Conservation (phyloP, 1,284 basidiomycete genomes). For the Cryptococcus sp. region DNA sequence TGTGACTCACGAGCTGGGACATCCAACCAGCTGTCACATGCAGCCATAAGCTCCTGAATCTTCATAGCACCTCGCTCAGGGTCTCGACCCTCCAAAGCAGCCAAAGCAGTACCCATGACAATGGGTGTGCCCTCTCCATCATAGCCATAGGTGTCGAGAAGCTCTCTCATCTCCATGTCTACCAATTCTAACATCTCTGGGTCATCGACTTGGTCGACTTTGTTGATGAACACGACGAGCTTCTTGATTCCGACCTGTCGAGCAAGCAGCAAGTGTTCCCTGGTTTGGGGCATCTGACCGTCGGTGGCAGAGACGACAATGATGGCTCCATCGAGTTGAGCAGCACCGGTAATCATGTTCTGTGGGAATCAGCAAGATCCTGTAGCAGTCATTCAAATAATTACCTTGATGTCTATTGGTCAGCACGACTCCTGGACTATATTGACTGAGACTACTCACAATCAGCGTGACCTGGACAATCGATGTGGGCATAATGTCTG, state of each 20-base stretch:
- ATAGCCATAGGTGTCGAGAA: constrained; percentile 87
- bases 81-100: constrained; percentile 83
- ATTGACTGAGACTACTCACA: constrained; percentile 15
- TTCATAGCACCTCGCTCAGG: constrained; percentile 73
- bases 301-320: constrained; percentile 98
- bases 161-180: constrained; percentile 99
- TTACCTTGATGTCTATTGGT: constrained; percentile 24
- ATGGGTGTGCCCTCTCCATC: constrained; percentile 98
- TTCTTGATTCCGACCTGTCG: constrained; percentile 98
- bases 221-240: constrained; percentile 98
- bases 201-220: constrained; percentile 90
- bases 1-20: constrained; percentile 73
- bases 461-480: constrained; percentile 71
- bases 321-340: constrained; percentile 97
- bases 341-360: constrained; percentile 99
- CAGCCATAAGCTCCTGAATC: constrained; percentile 77
- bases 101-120: constrained; percentile 92
- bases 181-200: constrained; percentile 98
- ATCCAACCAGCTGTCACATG: constrained; percentile 94
- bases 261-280: constrained; percentile 95
- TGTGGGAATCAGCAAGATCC: constrained; percentile 31
- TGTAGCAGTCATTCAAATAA: neutral
- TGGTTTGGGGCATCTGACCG: constrained; percentile 99
- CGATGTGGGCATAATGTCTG: constrained; percentile 98
- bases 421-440: constrained; percentile 5